Evolutionary conservation across 192 early-diverging fungal species (phyloP).

Genomic region (Chytriomyces hyalinus): DNA sequence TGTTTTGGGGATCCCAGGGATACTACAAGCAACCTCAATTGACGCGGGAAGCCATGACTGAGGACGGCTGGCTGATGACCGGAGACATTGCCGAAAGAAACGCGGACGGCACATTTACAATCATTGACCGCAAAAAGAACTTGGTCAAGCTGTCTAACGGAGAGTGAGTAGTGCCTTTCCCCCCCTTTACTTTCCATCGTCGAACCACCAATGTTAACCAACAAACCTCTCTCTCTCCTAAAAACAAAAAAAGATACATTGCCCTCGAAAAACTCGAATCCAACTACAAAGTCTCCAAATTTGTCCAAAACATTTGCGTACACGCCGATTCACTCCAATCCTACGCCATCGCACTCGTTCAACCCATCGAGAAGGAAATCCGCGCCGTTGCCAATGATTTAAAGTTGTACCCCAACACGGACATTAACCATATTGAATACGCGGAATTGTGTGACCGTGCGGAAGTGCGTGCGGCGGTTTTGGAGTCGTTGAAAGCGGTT

Average conservation of each 20-base stretch:
- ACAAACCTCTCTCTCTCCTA: constrained; percentile 87
- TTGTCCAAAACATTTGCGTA: constrained; percentile 72
- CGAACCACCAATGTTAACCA: constrained; percentile 81
- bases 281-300: constrained; percentile 75
- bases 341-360: constrained; percentile 79
- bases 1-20: constrained; percentile 40
- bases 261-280: constrained; percentile 94
- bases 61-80: constrained; percentile 85
- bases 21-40: constrained; percentile 77
- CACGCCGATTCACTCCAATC: constrained; percentile 69
- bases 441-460: constrained; percentile 56
- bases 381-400: constrained; percentile 14
- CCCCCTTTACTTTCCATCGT: constrained; percentile 69
- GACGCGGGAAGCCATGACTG: constrained; percentile 70
- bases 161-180: constrained; percentile 58
- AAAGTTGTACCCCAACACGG: constrained; percentile 22
- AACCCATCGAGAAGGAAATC: constrained; percentile 65
- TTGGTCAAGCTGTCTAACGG: constrained; percentile 48
- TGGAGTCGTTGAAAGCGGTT: constrained; percentile 57
- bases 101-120: constrained; percentile 67
- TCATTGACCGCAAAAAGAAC: constrained; percentile 88
- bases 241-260: constrained; percentile 78
- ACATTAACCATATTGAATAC: constrained; percentile 44
- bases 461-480: constrained; percentile 49
- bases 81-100: constrained; percentile 86